Percentiles rank a stretch among this genome's conserved stretches.
These are phyloP conservation scores for Metroxylon sagu DNA, from an alignment of 176 grass and related monocot genomes.

Conservation along the genomic window DNA sequence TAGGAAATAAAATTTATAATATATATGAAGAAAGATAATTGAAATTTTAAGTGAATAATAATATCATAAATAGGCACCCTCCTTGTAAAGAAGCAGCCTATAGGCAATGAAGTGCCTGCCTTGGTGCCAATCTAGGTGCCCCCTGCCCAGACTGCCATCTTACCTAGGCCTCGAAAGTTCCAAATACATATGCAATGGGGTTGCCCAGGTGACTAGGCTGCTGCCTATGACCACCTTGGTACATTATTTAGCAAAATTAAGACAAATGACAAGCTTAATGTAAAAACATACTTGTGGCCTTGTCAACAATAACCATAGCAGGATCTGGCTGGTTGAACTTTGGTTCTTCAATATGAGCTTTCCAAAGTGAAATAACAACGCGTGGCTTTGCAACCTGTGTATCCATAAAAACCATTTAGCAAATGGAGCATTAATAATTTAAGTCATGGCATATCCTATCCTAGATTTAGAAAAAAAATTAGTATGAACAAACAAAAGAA, in stretches of 20 bases:
- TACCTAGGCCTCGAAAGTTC: no score
- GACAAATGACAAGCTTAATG: conserved; percentile 21
- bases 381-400: conserved; percentile 55
- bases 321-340: conserved; percentile 67
- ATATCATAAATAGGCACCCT: no score
- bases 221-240: neutral
- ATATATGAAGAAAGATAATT: no score
- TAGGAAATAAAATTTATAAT: no score
- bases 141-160: no score
- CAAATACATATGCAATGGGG: neutral
- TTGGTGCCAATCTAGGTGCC: no score
- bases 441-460: neutral
- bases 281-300: conserved; percentile 62
- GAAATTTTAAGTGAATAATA: no score
- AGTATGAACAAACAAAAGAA: neutral
- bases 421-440: neutral
- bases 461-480: conserved; percentile 13
- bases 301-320: conserved; percentile 58
- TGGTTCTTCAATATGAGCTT: conserved; percentile 71
- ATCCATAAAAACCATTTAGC: conserved; percentile 11
- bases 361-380: conserved; percentile 61
- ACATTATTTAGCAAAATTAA: neutral
- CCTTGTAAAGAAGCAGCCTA: no score
- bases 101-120: no score
- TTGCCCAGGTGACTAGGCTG: neutral